Percentiles rank a stretch among this genome's conserved stretches.
Evolutionary conservation across 2,329 filamentous ascomycete genomes (phyloP).

Genomic region (Coniochaeta ligniaria): DNA sequence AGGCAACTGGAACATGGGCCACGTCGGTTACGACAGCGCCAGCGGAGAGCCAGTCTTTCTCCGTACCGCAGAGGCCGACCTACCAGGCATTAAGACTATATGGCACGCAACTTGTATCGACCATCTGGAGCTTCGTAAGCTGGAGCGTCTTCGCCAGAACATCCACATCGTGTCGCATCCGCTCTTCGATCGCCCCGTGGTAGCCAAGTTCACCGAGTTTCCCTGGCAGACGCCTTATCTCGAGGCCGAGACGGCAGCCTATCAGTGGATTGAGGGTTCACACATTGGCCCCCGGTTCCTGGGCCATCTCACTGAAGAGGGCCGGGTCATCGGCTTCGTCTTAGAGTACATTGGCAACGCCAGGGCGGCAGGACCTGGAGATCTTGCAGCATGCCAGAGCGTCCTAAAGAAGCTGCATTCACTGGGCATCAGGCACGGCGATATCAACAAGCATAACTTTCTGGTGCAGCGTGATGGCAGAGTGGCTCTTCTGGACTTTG

Average conservation of each 20-base stretch:
- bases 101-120: conserved; percentile 27
- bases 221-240: conserved; percentile 12
- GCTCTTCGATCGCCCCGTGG: conserved; percentile 5
- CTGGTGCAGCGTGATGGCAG: conserved; percentile 15
- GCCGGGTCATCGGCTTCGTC: conserved; percentile 23
- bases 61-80: conserved; percentile 13
- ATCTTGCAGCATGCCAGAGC: conserved; percentile 19
- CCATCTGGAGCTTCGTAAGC: conserved; percentile 21
- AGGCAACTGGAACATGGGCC: conserved; percentile 32
- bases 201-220: conserved; percentile 16
- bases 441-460: conserved; percentile 30
- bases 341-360: conserved; percentile 18
- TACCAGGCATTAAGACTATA: conserved; percentile 22
- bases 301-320: conserved; percentile 21
- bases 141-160: conserved; percentile 17
- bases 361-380: conserved; percentile 15
- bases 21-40: conserved; percentile 19
- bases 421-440: conserved; percentile 26
- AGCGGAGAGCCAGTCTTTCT: too few species aligned
- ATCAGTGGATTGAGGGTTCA: conserved; percentile 14
- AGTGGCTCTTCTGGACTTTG: not conserved
- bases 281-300: conserved; percentile 15
- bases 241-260: conserved; percentile 16
- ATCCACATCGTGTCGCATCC: conserved; percentile 12
- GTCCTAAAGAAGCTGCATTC: conserved; percentile 22